These are phyloP conservation scores for Microdochium paspali DNA, from an alignment of 2,329 filamentous ascomycete species.

Conservation along the genomic window DNA sequence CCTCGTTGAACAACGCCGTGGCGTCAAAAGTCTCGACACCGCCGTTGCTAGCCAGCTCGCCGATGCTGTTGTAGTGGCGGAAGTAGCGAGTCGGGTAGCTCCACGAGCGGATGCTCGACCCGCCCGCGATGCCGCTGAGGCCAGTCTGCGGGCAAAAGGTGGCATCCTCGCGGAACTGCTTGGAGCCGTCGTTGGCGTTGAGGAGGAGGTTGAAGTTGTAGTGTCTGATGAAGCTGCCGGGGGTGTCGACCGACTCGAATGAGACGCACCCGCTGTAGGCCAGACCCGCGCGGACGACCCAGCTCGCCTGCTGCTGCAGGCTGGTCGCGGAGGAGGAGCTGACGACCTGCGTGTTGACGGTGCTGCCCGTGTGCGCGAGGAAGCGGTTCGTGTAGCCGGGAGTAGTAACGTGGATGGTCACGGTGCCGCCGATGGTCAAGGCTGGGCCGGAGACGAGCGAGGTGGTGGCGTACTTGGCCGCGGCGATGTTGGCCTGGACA, in stretches of 20 bases:
- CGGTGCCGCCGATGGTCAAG: slow-evolving; percentile 35
- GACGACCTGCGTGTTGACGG: slow-evolving; percentile 45
- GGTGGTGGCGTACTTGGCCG: slow-evolving; percentile 41
- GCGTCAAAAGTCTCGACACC: slow-evolving; percentile 37
- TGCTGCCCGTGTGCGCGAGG: slow-evolving; percentile 39
- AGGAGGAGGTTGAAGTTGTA: slow-evolving; percentile 40
- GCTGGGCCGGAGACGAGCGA: slow-evolving; percentile 36
- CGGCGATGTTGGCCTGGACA: slow-evolving; percentile 51
- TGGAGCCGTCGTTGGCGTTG: slow-evolving; percentile 40
- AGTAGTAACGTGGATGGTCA: slow-evolving; percentile 48
- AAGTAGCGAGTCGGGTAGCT: slow-evolving; percentile 49
- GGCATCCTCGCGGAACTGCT: slow-evolving; percentile 50
- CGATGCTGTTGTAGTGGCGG: slow-evolving; percentile 39
- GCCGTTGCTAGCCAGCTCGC: slow-evolving; percentile 15
- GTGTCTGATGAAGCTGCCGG: slow-evolving; percentile 51
- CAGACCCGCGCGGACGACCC: slow-evolving; percentile 44
- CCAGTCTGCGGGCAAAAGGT: slow-evolving; percentile 50
- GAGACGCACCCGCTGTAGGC: slow-evolving; percentile 48
- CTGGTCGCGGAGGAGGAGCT: slow-evolving; percentile 36
- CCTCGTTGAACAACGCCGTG: slow-evolving; percentile 36
- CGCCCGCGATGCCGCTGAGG: slow-evolving; percentile 33
- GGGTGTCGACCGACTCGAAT: slow-evolving; percentile 48
- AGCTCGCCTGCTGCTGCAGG: slow-evolving; percentile 42
- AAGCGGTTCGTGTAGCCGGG: slow-evolving; percentile 43
- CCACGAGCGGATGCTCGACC: slow-evolving; percentile 46